Percentiles rank a stretch among this genome's conserved stretches.
phyloP scores from a whole-genome alignment of 2,329 filamentous ascomycete genomes.

The Aspergillaceae sp. region DNA sequence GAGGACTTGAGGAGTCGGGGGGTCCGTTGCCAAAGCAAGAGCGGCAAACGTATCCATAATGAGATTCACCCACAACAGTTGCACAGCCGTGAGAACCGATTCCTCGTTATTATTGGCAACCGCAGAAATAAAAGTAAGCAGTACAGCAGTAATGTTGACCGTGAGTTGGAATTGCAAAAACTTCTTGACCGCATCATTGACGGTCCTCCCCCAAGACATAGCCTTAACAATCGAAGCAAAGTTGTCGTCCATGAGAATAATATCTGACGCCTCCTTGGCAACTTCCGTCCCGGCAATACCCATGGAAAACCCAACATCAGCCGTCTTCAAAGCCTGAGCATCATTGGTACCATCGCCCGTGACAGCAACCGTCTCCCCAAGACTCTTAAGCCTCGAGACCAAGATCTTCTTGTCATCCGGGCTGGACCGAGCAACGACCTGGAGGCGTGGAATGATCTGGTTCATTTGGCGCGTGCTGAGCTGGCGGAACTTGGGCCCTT shows the following conservation, averaged over 20 bases:
- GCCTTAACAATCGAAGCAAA: slow-evolving; percentile 81
- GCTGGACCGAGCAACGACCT: slow-evolving; percentile 64
- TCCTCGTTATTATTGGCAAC: slow-evolving; percentile 48
- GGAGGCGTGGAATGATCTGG: slow-evolving; percentile 58
- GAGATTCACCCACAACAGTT: slow-evolving; percentile 60
- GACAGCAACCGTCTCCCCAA: slow-evolving; percentile 70
- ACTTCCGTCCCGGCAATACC: slow-evolving; percentile 76
- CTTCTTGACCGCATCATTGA: slow-evolving; percentile 69
- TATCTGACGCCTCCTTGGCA: slow-evolving; percentile 75
- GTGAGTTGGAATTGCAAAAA: slow-evolving; percentile 51
- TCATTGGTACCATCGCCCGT: slow-evolving; percentile 81
- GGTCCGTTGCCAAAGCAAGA: slow-evolving; percentile 56
- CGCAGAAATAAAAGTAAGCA: slow-evolving; percentile 57
- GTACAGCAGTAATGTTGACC: slow-evolving; percentile 60
- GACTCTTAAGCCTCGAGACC: slow-evolving; percentile 61
- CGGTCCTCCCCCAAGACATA: slow-evolving; percentile 68
- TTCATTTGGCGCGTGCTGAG: slow-evolving; percentile 57
- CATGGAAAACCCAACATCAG: slow-evolving; percentile 80
- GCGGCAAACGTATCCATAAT: slow-evolving; percentile 64
- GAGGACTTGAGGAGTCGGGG: slow-evolving; percentile 50
- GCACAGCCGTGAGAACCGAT: slow-evolving; percentile 57
- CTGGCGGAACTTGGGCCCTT: slow-evolving; percentile 70
- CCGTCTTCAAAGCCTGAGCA: slow-evolving; percentile 69
- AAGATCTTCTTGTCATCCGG: slow-evolving; percentile 69
- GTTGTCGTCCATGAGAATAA: slow-evolving; percentile 82